Evolutionary conservation across 441 rosid genomes (phyloP).

Genomic region (Populus trichocarpa): DNA sequence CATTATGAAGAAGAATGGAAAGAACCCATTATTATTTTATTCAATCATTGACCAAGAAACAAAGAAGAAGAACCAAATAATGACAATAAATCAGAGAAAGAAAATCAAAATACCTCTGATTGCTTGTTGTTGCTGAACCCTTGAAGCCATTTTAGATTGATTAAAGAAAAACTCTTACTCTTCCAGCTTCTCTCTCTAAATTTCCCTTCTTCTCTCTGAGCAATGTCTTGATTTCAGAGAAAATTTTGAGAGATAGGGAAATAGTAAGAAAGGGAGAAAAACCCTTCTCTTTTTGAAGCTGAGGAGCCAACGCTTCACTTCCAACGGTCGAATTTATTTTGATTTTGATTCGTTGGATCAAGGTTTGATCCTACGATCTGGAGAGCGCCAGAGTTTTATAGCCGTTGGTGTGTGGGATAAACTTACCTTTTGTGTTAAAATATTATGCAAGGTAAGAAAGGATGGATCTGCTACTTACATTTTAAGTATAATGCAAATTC

Average conservation of each 20-base stretch:
- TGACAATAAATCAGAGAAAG: background rate
- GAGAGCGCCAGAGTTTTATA: constrained; percentile 9
- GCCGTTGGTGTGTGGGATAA: constrained; percentile 35
- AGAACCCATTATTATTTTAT: background rate
- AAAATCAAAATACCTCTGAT: constrained; percentile 34
- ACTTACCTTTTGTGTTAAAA: constrained; percentile 35
- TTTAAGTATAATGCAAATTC: background rate
- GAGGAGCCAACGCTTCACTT: constrained; percentile 42
- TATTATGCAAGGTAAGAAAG: background rate
- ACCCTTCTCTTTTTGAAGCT: constrained; percentile 39
- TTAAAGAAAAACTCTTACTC: background rate
- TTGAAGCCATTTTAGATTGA: constrained; percentile 18
- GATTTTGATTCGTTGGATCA: constrained; percentile 51
- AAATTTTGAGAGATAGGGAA: constrained; percentile 10
- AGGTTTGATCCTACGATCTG: constrained; percentile 41
- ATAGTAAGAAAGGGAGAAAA: background rate
- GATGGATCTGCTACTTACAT: too few relatives aligned
- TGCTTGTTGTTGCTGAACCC: constrained; percentile 35
- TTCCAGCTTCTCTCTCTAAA: background rate
- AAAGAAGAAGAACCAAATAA: background rate
- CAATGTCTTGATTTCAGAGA: constrained; percentile 6
- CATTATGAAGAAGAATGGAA: too few relatives aligned
- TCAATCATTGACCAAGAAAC: too few relatives aligned
- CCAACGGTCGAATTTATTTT: constrained; percentile 63
- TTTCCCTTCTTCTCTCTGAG: background rate